Evolutionary conservation across 768 basidiomycete genomes (phyloP).

Genomic region (Rhizopogon salebrosus): DNA sequence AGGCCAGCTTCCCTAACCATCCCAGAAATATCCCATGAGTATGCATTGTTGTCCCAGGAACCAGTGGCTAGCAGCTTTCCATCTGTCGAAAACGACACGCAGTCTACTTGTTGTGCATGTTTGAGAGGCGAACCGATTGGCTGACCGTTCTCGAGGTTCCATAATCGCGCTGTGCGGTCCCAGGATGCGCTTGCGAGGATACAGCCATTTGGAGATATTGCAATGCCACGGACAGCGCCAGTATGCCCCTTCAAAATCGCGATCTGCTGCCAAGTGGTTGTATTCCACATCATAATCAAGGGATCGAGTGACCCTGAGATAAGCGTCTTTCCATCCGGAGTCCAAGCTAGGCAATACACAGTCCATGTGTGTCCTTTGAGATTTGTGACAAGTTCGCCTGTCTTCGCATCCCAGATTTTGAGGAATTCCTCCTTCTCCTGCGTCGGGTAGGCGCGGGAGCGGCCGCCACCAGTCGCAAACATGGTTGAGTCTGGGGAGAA

Average conservation of each 20-base stretch:
- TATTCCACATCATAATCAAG: neutral
- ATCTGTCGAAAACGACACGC: conserved; percentile 91
- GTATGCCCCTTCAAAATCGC: neutral
- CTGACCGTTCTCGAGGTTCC: neutral
- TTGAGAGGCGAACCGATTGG: neutral
- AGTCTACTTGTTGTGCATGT: conserved; percentile 23
- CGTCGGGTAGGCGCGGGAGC: too few species aligned
- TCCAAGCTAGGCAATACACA: neutral
- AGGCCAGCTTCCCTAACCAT: too few species aligned
- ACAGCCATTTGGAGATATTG: neutral
- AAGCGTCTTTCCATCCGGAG: neutral
- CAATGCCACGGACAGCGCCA: neutral
- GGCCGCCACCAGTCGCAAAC: neutral
- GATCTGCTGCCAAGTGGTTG: neutral
- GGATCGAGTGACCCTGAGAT: neutral
- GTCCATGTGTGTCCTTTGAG: neutral
- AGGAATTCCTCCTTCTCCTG: neutral
- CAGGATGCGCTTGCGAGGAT: neutral
- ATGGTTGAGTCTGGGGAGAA: neutral
- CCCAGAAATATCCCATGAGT: neutral
- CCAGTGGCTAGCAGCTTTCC: conserved; percentile 88
- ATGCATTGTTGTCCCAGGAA: conserved; percentile 34
- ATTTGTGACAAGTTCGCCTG: neutral
- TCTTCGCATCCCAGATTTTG: neutral
- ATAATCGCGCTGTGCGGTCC: neutral